phyloP scores from a whole-genome alignment of 108 stramenopile genomes.

The Thalassiosira profunda region DNA sequence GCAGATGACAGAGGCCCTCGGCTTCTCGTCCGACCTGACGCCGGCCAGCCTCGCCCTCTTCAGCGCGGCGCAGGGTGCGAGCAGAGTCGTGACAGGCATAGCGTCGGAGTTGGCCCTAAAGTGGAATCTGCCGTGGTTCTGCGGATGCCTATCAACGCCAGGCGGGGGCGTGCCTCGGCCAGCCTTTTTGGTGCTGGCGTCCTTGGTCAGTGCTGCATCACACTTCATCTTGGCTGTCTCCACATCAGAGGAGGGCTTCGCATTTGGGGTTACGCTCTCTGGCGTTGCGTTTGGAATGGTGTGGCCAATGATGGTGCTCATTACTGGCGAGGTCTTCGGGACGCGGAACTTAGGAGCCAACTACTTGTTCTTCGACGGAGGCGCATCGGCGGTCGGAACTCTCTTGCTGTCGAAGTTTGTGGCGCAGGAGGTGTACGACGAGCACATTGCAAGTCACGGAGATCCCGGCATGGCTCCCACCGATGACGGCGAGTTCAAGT shows the following conservation, averaged over 20 bases:
- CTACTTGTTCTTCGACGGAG: constrained; percentile 91
- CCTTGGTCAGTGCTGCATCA: constrained; percentile 57
- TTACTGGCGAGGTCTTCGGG: constrained; percentile 78
- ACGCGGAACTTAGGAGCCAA: constrained; percentile 76
- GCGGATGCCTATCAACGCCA: constrained; percentile 32
- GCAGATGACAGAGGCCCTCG: constrained; percentile 85
- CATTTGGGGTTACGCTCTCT: constrained; percentile 70
- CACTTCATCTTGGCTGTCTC: constrained; percentile 69
- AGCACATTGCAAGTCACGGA: constrained; percentile 51
- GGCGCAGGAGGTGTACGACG: constrained; percentile 78
- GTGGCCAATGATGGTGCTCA: constrained; percentile 87
- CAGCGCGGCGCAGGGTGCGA: constrained; percentile 79
- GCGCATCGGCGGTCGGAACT: constrained; percentile 84
- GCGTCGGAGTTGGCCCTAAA: constrained; percentile 63
- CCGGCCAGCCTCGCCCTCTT: constrained; percentile 81
- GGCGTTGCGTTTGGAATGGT: constrained; percentile 87
- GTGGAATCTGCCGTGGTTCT: constrained; percentile 57
- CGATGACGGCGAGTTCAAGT: constrained; percentile 31
- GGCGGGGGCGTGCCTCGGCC: constrained; percentile 70
- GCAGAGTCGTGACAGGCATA: constrained; percentile 74
- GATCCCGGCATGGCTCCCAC: background rate
- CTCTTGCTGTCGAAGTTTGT: constrained; percentile 77
- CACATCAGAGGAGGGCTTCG: constrained; percentile 61
- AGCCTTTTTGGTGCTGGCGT: constrained; percentile 74
- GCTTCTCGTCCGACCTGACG: constrained; percentile 57